Conservation (phyloP, 139 green algal species). For the Chlorella sp. region DNA sequence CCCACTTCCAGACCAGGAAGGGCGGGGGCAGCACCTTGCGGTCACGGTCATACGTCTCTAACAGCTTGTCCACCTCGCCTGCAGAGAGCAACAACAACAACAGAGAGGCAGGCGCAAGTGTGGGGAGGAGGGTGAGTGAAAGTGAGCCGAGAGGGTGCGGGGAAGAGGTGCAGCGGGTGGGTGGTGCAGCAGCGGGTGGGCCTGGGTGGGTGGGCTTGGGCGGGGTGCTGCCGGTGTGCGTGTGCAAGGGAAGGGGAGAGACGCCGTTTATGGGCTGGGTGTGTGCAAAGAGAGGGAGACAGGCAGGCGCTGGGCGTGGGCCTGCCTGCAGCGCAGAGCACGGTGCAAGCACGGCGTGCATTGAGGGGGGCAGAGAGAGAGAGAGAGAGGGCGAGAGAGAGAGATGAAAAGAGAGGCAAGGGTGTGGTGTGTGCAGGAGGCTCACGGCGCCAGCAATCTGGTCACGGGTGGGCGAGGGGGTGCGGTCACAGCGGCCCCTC, state of each 20-base stretch:
- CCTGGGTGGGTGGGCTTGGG: neutral
- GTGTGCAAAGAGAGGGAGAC: too few species aligned
- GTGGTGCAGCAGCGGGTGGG: neutral
- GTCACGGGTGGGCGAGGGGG: neutral
- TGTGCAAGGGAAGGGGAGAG: too few species aligned
- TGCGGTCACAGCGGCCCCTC: neutral
- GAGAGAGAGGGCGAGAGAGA: neutral
- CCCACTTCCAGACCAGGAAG: conserved; percentile 87
- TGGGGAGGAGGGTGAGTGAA: neutral
- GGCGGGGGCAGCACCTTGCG: conserved; percentile 86
- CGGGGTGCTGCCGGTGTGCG: neutral
- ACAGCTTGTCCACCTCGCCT: conserved; percentile 88
- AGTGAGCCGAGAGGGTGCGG: neutral
- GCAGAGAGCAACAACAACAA: neutral
- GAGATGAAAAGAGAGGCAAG: too few species aligned
- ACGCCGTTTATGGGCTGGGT: too few species aligned
- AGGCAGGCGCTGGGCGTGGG: neutral
- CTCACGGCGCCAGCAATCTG: neutral
- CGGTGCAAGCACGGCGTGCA: neutral
- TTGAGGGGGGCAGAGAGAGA: neutral
- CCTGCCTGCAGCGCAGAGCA: neutral
- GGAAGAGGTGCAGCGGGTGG: neutral
- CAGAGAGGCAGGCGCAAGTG: neutral
- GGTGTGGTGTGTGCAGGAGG: neutral
- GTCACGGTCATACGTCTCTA: conserved; percentile 95